Percentiles rank a stretch among this genome's conserved stretches.
Evolutionary conservation across 1,284 basidiomycete genomes (phyloP).

Genomic region (Pascua guehoae): DNA sequence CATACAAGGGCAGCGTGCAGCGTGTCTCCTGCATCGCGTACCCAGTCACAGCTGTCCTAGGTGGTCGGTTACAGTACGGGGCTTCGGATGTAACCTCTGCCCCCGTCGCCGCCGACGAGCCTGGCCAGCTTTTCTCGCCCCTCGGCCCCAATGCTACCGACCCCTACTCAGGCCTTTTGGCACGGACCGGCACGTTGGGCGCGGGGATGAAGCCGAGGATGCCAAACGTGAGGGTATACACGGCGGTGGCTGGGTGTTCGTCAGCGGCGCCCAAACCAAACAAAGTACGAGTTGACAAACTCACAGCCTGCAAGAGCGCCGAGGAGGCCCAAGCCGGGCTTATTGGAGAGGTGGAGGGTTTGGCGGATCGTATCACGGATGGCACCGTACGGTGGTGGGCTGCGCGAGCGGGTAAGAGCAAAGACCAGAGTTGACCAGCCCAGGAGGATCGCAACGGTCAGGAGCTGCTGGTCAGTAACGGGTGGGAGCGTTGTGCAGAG

Average conservation of each 20-base stretch:
- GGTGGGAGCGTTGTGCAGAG: not conserved
- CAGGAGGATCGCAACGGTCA: conserved; percentile 41
- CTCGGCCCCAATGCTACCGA: no score
- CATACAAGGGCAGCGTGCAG: no score
- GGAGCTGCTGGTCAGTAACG: conserved; percentile 5
- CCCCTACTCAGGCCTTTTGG: conserved; percentile 18
- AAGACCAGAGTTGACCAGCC: conserved; percentile 42
- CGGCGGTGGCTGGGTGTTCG: conserved; percentile 33
- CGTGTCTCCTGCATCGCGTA: no score
- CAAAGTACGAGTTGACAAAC: conserved; percentile 7
- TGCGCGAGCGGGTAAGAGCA: conserved; percentile 39
- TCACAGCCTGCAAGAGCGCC: conserved; percentile 38
- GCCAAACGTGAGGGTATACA: conserved; percentile 42
- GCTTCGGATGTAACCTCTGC: no score
- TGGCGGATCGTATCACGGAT: conserved; percentile 25
- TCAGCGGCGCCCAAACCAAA: not conserved
- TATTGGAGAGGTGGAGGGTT: conserved; percentile 7
- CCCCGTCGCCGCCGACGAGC: no score
- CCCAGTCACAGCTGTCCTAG: no score
- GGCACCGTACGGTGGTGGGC: conserved; percentile 22
- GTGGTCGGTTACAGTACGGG: no score
- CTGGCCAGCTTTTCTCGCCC: no score
- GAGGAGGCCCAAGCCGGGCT: conserved; percentile 28
- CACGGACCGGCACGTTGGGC: conserved; percentile 28
- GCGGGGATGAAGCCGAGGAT: conserved; percentile 42